Conservation (phyloP, 2,329 filamentous ascomycete species). For the Penicillium crustosum region DNA sequence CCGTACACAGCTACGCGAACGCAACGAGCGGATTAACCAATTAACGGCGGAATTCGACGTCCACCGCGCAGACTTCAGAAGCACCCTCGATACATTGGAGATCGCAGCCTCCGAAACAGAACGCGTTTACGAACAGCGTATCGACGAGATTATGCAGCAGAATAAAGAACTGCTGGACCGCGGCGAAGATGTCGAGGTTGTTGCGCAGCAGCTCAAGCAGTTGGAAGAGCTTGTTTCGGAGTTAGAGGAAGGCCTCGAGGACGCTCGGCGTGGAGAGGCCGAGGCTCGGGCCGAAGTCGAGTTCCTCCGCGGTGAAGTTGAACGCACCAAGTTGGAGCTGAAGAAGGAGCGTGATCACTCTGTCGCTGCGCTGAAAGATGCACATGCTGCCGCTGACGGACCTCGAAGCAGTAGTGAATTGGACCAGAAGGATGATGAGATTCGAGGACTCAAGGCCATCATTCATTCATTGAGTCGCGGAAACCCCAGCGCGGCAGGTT, state of each 20-base stretch:
- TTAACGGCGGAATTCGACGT: slow-evolving; percentile 92
- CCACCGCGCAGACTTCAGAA: slow-evolving; percentile 92
- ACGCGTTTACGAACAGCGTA: slow-evolving; percentile 76
- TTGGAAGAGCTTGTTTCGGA: slow-evolving; percentile 95
- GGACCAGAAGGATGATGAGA: slow-evolving; percentile 95
- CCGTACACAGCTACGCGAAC: slow-evolving; percentile 80
- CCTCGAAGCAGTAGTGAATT: slow-evolving; percentile 66
- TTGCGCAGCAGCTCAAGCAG: slow-evolving; percentile 89
- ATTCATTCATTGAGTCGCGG: slow-evolving; percentile 89
- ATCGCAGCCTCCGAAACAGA: slow-evolving; percentile 92
- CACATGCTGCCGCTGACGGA: slow-evolving; percentile 47
- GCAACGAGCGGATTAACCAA: slow-evolving; percentile 94
- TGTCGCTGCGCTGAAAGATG: slow-evolving; percentile 59
- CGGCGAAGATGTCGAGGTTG: slow-evolving; percentile 84
- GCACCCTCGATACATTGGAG: slow-evolving; percentile 94
- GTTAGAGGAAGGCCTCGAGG: slow-evolving; percentile 92
- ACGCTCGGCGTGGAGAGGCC: slow-evolving; percentile 88
- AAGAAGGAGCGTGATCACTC: slow-evolving; percentile 84
- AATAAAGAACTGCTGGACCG: slow-evolving; percentile 78
- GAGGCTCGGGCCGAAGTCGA: slow-evolving; percentile 95
- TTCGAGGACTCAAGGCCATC: slow-evolving; percentile 93
- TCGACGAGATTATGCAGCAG: slow-evolving; percentile 68
- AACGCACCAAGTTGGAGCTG: slow-evolving; percentile 83
- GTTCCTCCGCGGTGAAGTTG: slow-evolving; percentile 90
- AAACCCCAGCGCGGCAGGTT: slow-evolving; percentile 32